Base-by-base conservation (phyloP, 2,329 filamentous ascomycete genomes). In the Stachybotrys elegans region DNA sequence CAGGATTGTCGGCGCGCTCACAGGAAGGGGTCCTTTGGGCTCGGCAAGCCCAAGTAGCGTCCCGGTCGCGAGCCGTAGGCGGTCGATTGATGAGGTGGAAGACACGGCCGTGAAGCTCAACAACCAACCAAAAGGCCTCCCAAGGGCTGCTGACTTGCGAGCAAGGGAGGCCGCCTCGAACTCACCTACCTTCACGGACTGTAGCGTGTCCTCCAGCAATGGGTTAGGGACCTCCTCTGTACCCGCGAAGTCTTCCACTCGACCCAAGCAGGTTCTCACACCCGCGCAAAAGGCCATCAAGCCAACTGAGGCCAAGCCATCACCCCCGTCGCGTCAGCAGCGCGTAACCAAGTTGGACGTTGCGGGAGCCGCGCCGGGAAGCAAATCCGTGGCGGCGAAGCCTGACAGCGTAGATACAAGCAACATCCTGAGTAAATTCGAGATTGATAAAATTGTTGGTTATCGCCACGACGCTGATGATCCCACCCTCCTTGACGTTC, bases 301-400 rank as follows among this genome's bases (percentile, higher is more conserved):
- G 32, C 9, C 32, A 35, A 17, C 32, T 35, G 32, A 35, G 12
- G 32, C 32, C 32, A 35, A 35, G 32, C 16, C 32, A 35, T 35
- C 32, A 35, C 16, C 17, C 32, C 16, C 16, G 32, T 35, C 32
- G 16, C 32, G 32, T 35, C 32, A 17, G 32, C 11, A 35, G 16
- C 32, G 32, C 32, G 32, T 14, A 6, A 19, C 32, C 32, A 35
- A 35, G 8, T 35, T 17, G 9, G 32, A 35, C 16, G 32, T 35
- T 35, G 32, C 32, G 16, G 17, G 16, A 35, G 32, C 32, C 16
- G 32, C 32, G 9, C 32, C 32, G 16, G 32, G 32, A 35, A 35
- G 32, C 32, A 35, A 35, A 35, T 35, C 9, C 32, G 32, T 35
- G 32, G 32, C 32, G 32, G 32, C 32, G 32, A 35, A 35, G 32